These are phyloP conservation scores for Aspergillus terreus DNA, from an alignment of 2,329 filamentous ascomycete genomes.

Conservation along the genomic window DNA sequence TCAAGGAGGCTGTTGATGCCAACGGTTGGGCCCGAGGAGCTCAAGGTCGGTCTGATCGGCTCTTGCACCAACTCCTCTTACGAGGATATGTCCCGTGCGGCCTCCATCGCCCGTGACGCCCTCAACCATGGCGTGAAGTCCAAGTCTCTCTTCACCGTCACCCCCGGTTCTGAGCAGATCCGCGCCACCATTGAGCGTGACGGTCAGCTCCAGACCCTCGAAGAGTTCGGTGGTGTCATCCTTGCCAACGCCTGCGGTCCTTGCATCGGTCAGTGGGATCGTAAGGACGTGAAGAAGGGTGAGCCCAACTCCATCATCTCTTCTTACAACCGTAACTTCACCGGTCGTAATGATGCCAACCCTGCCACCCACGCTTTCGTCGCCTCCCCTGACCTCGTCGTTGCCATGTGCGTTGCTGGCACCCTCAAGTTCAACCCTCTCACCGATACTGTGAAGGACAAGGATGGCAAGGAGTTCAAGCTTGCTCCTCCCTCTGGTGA, in stretches of 20 bases:
- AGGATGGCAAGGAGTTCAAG: constrained; percentile 94
- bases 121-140: constrained; percentile 90
- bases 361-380: constrained; percentile 92
- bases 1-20: constrained; percentile 87
- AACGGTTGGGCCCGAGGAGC: constrained; percentile 96
- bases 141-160: constrained; percentile 90
- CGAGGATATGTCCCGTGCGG: constrained; percentile 89
- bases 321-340: constrained; percentile 99
- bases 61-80: constrained; percentile 94
- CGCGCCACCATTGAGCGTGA: constrained; percentile 88
- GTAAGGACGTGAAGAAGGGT: constrained; percentile 89
- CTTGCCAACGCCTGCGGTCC: constrained; percentile 93
- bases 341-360: constrained; percentile 94
- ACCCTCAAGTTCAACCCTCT: constrained; percentile 91
- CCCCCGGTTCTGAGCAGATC: constrained; percentile 95
- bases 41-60: constrained; percentile 95
- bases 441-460: constrained; percentile 86
- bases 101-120: constrained; percentile 87
- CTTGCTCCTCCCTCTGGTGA: constrained; percentile 75
- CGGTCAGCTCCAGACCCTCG: constrained; percentile 87
- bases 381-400: constrained; percentile 83
- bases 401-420: constrained; percentile 80
- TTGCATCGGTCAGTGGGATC: constrained; percentile 95
- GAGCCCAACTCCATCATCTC: constrained; percentile 95
- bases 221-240: constrained; percentile 92